These are phyloP conservation scores for Fomitopsis pulvina DNA, from an alignment of 768 basidiomycete species.

Conservation along the genomic window DNA sequence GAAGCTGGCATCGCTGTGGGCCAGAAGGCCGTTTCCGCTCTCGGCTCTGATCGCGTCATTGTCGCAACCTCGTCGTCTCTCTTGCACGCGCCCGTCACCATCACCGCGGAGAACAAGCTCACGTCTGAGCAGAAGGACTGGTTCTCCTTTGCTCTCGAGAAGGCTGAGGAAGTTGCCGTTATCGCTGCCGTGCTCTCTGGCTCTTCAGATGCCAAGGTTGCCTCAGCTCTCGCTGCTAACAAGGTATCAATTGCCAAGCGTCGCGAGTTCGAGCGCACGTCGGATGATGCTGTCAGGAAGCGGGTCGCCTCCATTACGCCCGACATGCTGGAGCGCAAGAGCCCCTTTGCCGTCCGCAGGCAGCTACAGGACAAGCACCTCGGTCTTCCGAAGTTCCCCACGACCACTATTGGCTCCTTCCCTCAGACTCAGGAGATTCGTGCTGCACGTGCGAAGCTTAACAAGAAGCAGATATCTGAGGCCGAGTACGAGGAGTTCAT, in stretches of 20 bases:
- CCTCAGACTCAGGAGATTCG: slow-evolving; percentile 99
- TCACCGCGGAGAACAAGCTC: slow-evolving; percentile 88
- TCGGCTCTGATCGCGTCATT: slow-evolving; percentile 86
- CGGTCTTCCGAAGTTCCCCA: slow-evolving; percentile 94
- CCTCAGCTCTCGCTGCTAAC: slow-evolving; percentile 82
- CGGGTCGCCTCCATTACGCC: slow-evolving; percentile 89
- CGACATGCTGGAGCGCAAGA: slow-evolving; percentile 82
- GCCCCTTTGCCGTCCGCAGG: slow-evolving; percentile 80
- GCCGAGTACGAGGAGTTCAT: slow-evolving; percentile 95
- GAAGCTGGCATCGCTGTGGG: slow-evolving; percentile 72
- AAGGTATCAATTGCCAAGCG: slow-evolving; percentile 86
- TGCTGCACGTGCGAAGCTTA: slow-evolving; percentile 89
- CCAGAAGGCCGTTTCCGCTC: slow-evolving; percentile 76
- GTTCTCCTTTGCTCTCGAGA: slow-evolving; percentile 98
- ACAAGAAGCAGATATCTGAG: slow-evolving; percentile 82
- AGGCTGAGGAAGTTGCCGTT: slow-evolving; percentile 82
- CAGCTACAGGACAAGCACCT: slow-evolving; percentile 85
- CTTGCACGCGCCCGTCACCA: slow-evolving; percentile 95
- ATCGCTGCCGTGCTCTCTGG: slow-evolving; percentile 84
- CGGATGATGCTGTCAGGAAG: slow-evolving; percentile 92
- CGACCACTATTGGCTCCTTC: slow-evolving; percentile 98
- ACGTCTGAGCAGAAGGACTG: slow-evolving; percentile 88
- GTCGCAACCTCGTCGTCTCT: slow-evolving; percentile 96
- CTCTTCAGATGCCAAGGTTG: slow-evolving; percentile 67
- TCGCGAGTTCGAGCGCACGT: slow-evolving; percentile 88